Conservation (phyloP, 352 stramenopile genomes). For the Aphanomyces invadans region DNA sequence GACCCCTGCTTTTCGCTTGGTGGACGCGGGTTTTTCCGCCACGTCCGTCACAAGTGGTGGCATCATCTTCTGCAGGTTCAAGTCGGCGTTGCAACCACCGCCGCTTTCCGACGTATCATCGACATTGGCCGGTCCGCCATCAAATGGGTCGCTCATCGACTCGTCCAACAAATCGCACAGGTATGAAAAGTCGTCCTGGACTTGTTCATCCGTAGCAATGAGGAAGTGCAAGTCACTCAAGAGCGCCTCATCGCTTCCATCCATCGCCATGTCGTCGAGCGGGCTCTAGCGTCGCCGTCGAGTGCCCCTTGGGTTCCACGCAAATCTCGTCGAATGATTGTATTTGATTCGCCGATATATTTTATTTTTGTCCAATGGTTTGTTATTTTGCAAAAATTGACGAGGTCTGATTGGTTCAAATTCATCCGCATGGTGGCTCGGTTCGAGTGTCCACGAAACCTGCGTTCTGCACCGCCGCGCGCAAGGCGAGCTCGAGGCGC, state of each 20-base stretch:
- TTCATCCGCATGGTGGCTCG: too few relatives aligned
- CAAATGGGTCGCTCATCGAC: not conserved
- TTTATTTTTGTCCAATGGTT: not conserved
- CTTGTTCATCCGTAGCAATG: slow-evolving; percentile 9
- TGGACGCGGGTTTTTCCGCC: not conserved
- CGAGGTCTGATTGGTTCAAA: too few relatives aligned
- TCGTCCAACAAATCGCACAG: slow-evolving; percentile 7
- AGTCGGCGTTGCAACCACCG: not conserved
- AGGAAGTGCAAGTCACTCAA: slow-evolving; percentile 13
- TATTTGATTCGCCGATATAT: not conserved
- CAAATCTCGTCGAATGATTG: not conserved
- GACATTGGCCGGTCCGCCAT: not conserved
- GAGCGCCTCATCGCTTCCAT: not conserved
- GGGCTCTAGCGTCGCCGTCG: not conserved
- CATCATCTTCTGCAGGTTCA: not conserved
- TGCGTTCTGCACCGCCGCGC: not conserved
- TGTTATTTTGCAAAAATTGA: not conserved
- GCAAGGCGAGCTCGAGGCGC: not conserved
- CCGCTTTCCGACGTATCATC: not conserved
- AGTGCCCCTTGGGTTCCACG: not conserved
- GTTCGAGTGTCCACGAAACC: not conserved
- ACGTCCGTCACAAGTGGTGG: not conserved
- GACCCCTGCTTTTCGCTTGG: not conserved
- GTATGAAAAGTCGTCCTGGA: slow-evolving; percentile 8
- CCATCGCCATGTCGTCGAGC: not conserved